Evolutionary conservation across 2,329 filamentous ascomycete species (phyloP).

Genomic region (Reticulascus tulasneorum): DNA sequence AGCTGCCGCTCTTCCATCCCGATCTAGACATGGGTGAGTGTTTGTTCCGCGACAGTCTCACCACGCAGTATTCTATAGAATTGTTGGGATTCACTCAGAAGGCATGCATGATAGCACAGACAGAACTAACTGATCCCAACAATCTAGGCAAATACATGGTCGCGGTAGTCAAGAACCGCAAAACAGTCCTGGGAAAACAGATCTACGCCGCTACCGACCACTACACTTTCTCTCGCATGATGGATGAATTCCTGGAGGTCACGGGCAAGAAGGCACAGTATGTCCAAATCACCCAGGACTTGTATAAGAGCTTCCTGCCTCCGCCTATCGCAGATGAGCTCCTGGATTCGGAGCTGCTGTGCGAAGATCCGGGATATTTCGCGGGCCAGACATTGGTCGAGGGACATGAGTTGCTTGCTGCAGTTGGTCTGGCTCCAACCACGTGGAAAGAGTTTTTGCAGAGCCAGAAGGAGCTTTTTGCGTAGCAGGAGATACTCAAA

Average conservation of each 20-base stretch:
- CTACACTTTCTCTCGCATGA: constrained; percentile 9
- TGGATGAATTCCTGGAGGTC: constrained; percentile 11
- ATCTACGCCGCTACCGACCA: constrained; percentile 11
- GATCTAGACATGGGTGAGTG: constrained; percentile 27
- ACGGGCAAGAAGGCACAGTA: constrained; percentile 5
- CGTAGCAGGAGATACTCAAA: neutral
- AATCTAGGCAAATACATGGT: constrained; percentile 12
- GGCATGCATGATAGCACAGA: neutral
- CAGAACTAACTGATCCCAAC: neutral
- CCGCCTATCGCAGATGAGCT: constrained; percentile 17
- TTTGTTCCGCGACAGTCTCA: too few relatives aligned
- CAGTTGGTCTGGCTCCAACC: constrained; percentile 3
- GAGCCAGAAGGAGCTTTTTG: constrained; percentile 2
- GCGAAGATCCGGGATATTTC: constrained; percentile 18
- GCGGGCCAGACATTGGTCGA: constrained; percentile 1
- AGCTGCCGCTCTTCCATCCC: constrained; percentile 27
- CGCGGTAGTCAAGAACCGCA: constrained; percentile 5
- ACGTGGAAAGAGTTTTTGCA: constrained; percentile 10
- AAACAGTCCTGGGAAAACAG: constrained; percentile 10
- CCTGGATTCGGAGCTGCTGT: constrained; percentile 18
- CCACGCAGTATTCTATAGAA: too few relatives aligned
- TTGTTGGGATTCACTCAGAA: neutral
- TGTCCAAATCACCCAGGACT: constrained; percentile 12
- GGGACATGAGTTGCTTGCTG: constrained; percentile 4
- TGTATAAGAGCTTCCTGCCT: constrained; percentile 20